Conservation (phyloP, 306 rosid genomes). For the Casuarina cunninghamiana region DNA sequence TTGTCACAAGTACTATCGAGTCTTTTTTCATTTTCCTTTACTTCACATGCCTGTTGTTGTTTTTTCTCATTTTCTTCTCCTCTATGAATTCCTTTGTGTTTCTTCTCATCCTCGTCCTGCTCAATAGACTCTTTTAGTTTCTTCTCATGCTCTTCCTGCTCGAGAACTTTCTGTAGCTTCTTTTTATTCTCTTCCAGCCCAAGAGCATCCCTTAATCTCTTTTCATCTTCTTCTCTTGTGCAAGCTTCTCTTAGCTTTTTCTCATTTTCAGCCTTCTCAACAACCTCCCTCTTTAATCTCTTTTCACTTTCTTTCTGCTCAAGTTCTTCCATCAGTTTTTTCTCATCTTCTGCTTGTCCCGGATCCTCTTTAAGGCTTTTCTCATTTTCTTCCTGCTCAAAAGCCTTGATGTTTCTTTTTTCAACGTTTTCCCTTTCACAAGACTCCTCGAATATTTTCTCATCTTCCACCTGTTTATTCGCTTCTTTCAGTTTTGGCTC, state of each 20-base stretch:
- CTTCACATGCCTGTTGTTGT: conserved; percentile 10
- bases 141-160: conserved; percentile 42
- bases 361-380: conserved; percentile 32
- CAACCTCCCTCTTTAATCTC: conserved; percentile 39
- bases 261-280: conserved; percentile 40
- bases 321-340: conserved; percentile 29
- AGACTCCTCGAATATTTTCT: conserved; percentile 25
- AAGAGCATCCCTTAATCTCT: conserved; percentile 30
- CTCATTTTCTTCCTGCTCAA: conserved; percentile 31
- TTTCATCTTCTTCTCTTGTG: conserved; percentile 36
- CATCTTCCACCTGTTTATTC: conserved; percentile 24
- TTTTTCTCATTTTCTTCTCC: conserved; percentile 25
- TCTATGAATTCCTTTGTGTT: conserved; percentile 20
- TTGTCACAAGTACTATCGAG: conserved; percentile 22
- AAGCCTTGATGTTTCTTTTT: conserved; percentile 25
- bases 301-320: conserved; percentile 36
- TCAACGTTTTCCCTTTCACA: conserved; percentile 37
- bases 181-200: conserved; percentile 46
- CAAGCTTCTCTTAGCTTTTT: conserved; percentile 30
- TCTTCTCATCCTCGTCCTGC: conserved; percentile 27
- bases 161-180: conserved; percentile 35
- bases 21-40: conserved; percentile 32
- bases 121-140: conserved; percentile 27
- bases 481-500: conserved; percentile 33
- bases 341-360: conserved; percentile 28